Percentiles rank a stretch among this genome's conserved stretches.
These are phyloP conservation scores for Actinidia chinensis DNA, from an alignment of 179 eudicot genomes.

Conservation along the genomic window DNA sequence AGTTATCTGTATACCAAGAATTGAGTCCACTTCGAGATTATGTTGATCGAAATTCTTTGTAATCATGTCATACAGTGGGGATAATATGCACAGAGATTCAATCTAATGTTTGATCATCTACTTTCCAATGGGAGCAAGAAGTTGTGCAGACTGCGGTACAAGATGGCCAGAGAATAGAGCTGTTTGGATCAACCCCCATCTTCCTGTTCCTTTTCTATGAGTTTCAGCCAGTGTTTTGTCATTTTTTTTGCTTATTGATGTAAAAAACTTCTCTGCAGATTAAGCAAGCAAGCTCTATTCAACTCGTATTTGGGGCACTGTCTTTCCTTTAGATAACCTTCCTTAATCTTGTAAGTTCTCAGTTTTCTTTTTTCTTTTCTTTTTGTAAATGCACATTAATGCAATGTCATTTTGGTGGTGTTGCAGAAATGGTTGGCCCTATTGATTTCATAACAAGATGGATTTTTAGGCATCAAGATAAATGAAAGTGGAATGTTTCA, in stretches of 20 bases:
- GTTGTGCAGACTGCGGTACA: constrained; percentile 71
- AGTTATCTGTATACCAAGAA: constrained; percentile 71
- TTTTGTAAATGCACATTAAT: constrained; percentile 57
- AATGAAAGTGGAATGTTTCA: constrained; percentile 96
- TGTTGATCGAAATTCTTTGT: constrained; percentile 73
- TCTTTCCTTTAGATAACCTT: neutral
- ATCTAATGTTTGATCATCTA: constrained; percentile 93
- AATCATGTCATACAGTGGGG: constrained; percentile 94
- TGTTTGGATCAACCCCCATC: constrained; percentile 60
- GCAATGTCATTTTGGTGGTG: constrained; percentile 97
- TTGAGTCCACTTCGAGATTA: constrained; percentile 61
- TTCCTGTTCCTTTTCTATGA: constrained; percentile 89
- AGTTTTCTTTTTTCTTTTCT: neutral
- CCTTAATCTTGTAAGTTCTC: neutral
- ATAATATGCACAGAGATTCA: constrained; percentile 95
- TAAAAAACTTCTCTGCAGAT: neutral
- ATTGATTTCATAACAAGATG: constrained; percentile 82
- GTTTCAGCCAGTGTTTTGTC: constrained; percentile 23
- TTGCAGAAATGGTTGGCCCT: constrained; percentile 89
- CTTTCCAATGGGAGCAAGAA: constrained; percentile 90
- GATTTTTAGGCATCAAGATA: constrained; percentile 99
- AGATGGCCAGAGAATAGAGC: constrained; percentile 74
- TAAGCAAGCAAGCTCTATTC: neutral
- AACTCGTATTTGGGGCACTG: neutral
- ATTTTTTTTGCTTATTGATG: neutral